These are phyloP conservation scores for Elsinoe necatrix DNA, from an alignment of 2,329 filamentous ascomycete species.

Conservation along the genomic window DNA sequence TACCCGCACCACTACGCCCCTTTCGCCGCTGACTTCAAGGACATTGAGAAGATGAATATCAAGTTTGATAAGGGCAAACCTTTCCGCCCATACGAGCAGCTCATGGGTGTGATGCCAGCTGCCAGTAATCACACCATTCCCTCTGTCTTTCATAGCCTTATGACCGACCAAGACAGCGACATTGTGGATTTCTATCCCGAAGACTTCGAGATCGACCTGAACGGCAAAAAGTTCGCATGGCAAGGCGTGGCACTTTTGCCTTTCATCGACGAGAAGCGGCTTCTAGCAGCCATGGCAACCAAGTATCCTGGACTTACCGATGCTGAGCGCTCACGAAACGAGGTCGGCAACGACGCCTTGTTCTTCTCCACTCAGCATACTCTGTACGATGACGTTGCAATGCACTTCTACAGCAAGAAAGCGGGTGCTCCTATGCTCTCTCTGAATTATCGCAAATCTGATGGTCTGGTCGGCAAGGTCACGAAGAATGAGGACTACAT, in stretches of 20 bases:
- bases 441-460: slow-evolving; percentile 65
- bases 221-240: slow-evolving; percentile 98
- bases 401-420: slow-evolving; percentile 87
- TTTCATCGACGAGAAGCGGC: slow-evolving; percentile 86
- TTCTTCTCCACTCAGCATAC: slow-evolving; percentile 76
- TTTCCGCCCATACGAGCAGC: slow-evolving; percentile 88
- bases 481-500: slow-evolving; percentile 77
- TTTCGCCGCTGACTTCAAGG: slow-evolving; percentile 89
- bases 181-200: slow-evolving; percentile 98
- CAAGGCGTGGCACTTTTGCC: slow-evolving; percentile 88
- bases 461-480: slow-evolving; percentile 70
- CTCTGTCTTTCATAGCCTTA: slow-evolving; percentile 77
- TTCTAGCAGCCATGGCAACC: slow-evolving; percentile 72
- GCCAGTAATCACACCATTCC: slow-evolving; percentile 88
- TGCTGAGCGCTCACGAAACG: slow-evolving; percentile 72
- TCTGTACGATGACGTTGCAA: slow-evolving; percentile 75
- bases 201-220: slow-evolving; percentile 86
- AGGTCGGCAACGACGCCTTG: slow-evolving; percentile 69
- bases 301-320: slow-evolving; percentile 72
- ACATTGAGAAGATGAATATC: slow-evolving; percentile 69
- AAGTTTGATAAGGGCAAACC: slow-evolving; percentile 75
- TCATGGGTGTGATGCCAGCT: slow-evolving; percentile 95
- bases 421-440: slow-evolving; percentile 58
- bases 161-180: slow-evolving; percentile 78
- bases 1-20: slow-evolving; percentile 98